A percentile compares a stretch with the other conserved stretches of the same genome.
Evolutionary conservation across 192 early-diverging fungal genomes (phyloP).

Genomic region (Backusella circina): DNA sequence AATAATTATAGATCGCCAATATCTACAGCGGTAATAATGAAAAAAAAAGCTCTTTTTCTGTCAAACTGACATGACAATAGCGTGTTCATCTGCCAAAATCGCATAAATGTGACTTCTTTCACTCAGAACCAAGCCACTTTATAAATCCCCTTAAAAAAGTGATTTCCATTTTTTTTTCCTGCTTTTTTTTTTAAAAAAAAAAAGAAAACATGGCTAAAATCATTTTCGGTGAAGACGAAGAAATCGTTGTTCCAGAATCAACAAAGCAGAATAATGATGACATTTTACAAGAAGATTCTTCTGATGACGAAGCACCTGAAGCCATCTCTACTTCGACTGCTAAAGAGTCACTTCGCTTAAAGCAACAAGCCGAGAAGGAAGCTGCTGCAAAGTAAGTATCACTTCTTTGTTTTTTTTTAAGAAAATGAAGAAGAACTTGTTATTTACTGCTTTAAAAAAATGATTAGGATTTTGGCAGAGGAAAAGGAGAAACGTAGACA

Average conservation of each 20-base stretch:
- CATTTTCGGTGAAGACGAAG: slow-evolving; percentile 17
- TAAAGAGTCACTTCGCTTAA: slow-evolving; percentile 4
- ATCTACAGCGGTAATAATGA: too few species aligned
- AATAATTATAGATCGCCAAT: too few species aligned
- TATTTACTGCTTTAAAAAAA: not conserved
- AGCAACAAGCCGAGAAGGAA: slow-evolving; percentile 21
- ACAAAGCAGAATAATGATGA: not conserved
- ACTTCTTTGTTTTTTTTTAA: not conserved
- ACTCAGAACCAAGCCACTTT: too few species aligned
- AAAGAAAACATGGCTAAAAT: slow-evolving; percentile 13
- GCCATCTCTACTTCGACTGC: slow-evolving; percentile 25
- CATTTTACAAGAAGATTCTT: slow-evolving; percentile 7
- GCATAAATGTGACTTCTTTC: too few species aligned
- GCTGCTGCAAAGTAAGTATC: slow-evolving; percentile 26
- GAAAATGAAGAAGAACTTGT: not conserved
- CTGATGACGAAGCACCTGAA: slow-evolving; percentile 36
- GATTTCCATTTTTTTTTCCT: not conserved
- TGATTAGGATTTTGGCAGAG: slow-evolving; percentile 4
- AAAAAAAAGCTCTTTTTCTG: too few species aligned
- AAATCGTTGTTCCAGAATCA: slow-evolving; percentile 11
- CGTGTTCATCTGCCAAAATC: too few species aligned
- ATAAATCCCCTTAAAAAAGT: too few species aligned
- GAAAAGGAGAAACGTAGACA: slow-evolving; percentile 37
- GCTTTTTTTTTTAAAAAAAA: not conserved
- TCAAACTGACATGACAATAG: too few species aligned